These are phyloP conservation scores for Pseudocercospora fijiensis DNA, from an alignment of 2,329 filamentous ascomycete species.

Conservation along the genomic window DNA sequence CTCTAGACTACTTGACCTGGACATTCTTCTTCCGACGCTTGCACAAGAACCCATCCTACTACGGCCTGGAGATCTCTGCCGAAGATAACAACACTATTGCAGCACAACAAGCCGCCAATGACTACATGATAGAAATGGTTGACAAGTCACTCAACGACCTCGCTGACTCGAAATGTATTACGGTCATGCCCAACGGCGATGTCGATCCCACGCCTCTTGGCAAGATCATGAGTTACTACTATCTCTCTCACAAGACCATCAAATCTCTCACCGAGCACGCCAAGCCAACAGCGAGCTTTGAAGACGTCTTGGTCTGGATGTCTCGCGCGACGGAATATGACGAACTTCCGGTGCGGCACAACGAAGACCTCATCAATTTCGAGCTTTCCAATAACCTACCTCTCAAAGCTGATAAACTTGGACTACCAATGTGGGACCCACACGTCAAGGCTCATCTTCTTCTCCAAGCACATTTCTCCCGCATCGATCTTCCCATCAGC, in stretches of 20 bases:
- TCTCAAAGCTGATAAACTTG: conserved; percentile 61
- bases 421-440: conserved; percentile 94
- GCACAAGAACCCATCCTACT: conserved; percentile 98
- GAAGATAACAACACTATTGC: conserved; percentile 87
- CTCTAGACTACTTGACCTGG: conserved; percentile 96
- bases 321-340: conserved; percentile 92
- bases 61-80: conserved; percentile 87
- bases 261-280: conserved; percentile 76
- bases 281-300: conserved; percentile 72
- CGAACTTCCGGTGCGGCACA: conserved; percentile 94
- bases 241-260: conserved; percentile 89
- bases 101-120: conserved; percentile 84
- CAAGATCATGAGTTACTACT: conserved; percentile 99
- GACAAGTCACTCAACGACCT: conserved; percentile 81
- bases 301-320: conserved; percentile 88
- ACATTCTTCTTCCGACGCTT: conserved; percentile 98
- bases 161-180: conserved; percentile 78
- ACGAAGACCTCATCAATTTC: conserved; percentile 94
- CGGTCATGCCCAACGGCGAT: conserved; percentile 80
- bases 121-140: conserved; percentile 92
- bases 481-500: conserved; percentile 86
- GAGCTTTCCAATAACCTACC: conserved; percentile 82
- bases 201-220: conserved; percentile 87
- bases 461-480: conserved; percentile 91
- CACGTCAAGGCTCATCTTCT: conserved; percentile 95